Conservation (phyloP, 73 alveolate species). For the Symbiodinium natans region DNA sequence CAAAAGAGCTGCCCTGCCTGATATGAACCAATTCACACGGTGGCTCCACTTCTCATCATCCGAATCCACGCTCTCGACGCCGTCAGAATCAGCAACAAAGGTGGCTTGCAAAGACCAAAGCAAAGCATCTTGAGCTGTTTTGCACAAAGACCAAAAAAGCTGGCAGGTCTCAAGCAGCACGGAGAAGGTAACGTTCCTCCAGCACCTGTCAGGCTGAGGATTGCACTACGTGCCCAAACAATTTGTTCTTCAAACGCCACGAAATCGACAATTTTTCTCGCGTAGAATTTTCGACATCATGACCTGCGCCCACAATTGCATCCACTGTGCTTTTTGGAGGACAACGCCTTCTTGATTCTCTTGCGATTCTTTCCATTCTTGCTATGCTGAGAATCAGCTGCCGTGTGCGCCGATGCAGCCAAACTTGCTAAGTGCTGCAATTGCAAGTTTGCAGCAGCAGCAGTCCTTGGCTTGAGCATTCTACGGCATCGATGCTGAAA, state of each 20-base stretch:
- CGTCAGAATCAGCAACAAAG: not conserved
- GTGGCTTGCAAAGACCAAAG: not conserved
- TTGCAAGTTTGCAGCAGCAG: too few species aligned
- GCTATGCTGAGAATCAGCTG: not conserved
- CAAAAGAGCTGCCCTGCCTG: too few species aligned
- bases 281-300: too few species aligned
- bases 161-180: not conserved
- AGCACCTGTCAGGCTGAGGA: not conserved
- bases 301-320: not conserved
- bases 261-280: too few species aligned
- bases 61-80: not conserved
- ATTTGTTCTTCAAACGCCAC: too few species aligned
- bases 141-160: not conserved
- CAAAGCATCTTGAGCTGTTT: not conserved
- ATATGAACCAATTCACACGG: too few species aligned
- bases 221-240: not conserved
- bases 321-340: not conserved
- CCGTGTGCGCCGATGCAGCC: not conserved
- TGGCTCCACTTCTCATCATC: not conserved
- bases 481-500: too few species aligned
- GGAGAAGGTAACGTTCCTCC: not conserved
- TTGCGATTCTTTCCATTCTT: not conserved
- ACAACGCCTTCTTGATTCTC: not conserved
- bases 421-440: too few species aligned
- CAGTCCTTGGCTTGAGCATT: too few species aligned